Percentiles rank a stretch among this genome's conserved stretches.
Evolutionary conservation across 2,329 filamentous ascomycete genomes (phyloP).

Genomic region (Hypoxylon sp.): DNA sequence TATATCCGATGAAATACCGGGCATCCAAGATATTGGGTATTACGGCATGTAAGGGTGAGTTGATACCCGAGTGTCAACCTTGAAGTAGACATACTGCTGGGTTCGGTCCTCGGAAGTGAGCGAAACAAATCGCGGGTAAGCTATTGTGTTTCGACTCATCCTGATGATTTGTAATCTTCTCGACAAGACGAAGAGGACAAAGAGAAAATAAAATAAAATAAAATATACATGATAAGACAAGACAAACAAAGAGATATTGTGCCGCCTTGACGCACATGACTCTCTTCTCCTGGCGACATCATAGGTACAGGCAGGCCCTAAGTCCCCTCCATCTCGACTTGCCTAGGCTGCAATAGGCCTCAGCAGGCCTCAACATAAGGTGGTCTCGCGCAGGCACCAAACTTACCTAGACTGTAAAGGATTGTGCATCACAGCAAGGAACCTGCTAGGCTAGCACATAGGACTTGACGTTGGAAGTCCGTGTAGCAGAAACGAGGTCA

Average conservation of each 20-base stretch:
- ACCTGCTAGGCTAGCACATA: too few species aligned
- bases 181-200: too few species aligned
- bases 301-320: slow-evolving; percentile 8
- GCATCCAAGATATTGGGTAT: not conserved
- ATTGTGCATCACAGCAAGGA: not conserved
- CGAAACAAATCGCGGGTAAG: not conserved
- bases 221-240: too few species aligned
- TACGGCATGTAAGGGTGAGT: not conserved
- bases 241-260: too few species aligned
- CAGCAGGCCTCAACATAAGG: slow-evolving; percentile 6
- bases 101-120: not conserved
- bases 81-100: not conserved
- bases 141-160: slow-evolving; percentile 7
- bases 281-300: slow-evolving; percentile 21
- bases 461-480: too few species aligned
- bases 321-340: slow-evolving; percentile 2
- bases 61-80: not conserved
- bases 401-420: not conserved
- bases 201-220: not conserved
- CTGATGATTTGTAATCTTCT: not conserved
- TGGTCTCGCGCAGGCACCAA: slow-evolving; percentile 14
- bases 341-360: not conserved
- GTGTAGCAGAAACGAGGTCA: too few species aligned
- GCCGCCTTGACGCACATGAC: slow-evolving; percentile 25
- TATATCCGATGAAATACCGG: slow-evolving; percentile 20